Conservation (phyloP, 352 stramenopile species). For the Saprolegnia parasitica region DNA sequence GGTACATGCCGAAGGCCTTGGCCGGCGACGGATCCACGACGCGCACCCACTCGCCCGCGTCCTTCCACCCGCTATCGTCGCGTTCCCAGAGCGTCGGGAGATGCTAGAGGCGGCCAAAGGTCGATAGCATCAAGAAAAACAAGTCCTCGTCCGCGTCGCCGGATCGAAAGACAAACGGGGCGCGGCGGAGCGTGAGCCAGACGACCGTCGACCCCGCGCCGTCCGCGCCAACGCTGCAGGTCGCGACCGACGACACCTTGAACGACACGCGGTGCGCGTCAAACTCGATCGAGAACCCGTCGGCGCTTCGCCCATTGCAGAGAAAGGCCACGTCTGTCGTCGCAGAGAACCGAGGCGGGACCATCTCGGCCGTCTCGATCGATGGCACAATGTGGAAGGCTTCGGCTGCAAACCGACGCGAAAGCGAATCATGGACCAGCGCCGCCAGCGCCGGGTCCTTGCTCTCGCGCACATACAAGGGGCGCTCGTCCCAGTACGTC, state of each 20-base stretch:
- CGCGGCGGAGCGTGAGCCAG: neutral
- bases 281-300: slow-evolving; percentile 8
- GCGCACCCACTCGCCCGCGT: neutral
- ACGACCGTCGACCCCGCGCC: neutral
- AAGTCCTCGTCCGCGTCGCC: neutral
- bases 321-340: neutral
- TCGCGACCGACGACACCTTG: neutral
- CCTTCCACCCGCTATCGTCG: neutral
- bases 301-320: neutral
- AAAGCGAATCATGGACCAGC: neutral
- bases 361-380: neutral
- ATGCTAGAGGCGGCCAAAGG: neutral
- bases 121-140: neutral
- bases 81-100: slow-evolving; percentile 8
- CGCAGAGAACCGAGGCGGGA: neutral
- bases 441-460: neutral
- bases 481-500: neutral
- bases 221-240: neutral
- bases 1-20: slow-evolving; percentile 3
- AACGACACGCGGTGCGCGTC: slow-evolving; percentile 5
- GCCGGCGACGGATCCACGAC: slow-evolving; percentile 1
- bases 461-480: neutral
- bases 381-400: slow-evolving; percentile 7
- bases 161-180: neutral
- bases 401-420: neutral